phyloP scores from a whole-genome alignment of 352 stramenopile species.

The Pythium scleroteichum region DNA sequence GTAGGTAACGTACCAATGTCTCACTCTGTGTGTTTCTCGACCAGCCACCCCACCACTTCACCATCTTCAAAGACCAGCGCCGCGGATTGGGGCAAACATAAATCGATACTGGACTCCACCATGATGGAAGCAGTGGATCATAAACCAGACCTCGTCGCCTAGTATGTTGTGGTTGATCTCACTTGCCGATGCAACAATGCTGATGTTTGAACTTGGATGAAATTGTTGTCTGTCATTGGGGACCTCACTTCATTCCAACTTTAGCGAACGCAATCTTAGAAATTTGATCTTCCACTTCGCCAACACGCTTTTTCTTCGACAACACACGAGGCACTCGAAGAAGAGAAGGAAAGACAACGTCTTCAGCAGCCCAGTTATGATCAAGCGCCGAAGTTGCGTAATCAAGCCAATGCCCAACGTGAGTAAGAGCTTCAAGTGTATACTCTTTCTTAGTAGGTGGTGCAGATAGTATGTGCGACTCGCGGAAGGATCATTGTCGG shows the following conservation, averaged over 20 bases:
- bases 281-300: not conserved
- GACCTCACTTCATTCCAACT: not conserved
- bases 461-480: constrained; percentile 17
- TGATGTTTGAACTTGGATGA: constrained; percentile 1
- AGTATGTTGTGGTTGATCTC: constrained; percentile 9
- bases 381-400: not conserved
- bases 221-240: constrained; percentile 8
- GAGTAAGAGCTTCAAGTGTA: not conserved
- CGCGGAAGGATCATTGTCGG: constrained; percentile 7
- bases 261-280: not conserved
- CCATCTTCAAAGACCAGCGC: constrained; percentile 3
- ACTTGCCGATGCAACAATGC: not conserved
- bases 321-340: not conserved
- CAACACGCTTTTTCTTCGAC: too few relatives aligned
- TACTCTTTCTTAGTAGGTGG: not conserved
- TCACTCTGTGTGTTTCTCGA: constrained; percentile 17
- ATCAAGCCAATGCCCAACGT: constrained; percentile 1
- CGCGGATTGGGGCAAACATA: constrained; percentile 8
- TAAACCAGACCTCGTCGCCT: constrained; percentile 10
- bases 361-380: not conserved
- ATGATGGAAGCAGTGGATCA: constrained; percentile 14
- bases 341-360: constrained; percentile 4
- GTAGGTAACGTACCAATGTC: constrained; percentile 6
- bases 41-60: not conserved
- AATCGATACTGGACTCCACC: constrained; percentile 14